phyloP scores from a whole-genome alignment of 2,329 filamentous ascomycete species.

The Microsporum ferrugineum region DNA sequence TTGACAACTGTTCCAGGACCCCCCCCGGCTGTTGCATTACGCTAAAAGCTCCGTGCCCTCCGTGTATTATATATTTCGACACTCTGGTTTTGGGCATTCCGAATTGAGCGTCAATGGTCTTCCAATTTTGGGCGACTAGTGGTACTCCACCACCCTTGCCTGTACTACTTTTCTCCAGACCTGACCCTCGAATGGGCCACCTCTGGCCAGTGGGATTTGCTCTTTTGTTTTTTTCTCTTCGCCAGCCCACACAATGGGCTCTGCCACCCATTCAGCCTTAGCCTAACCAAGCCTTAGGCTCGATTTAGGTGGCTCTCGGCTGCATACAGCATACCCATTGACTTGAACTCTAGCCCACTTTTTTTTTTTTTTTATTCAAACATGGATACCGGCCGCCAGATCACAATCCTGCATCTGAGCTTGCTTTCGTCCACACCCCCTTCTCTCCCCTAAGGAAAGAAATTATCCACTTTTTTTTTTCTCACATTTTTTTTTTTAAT shows the following conservation, averaged over 20 bases:
- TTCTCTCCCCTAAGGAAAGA: not conserved
- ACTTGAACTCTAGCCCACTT: slow-evolving; percentile 5
- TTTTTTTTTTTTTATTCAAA: not conserved
- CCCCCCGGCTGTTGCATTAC: not conserved
- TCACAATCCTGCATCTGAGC: slow-evolving; percentile 8
- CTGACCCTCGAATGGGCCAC: slow-evolving; percentile 4
- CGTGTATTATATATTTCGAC: not conserved
- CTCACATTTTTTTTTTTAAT: slow-evolving; percentile 5
- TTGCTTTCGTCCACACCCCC: slow-evolving; percentile 3
- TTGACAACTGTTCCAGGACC: not conserved
- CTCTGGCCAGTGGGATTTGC: not conserved
- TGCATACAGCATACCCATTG: slow-evolving; percentile 4
- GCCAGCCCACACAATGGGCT: not conserved
- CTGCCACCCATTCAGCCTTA: slow-evolving; percentile 2
- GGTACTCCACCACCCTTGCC: slow-evolving; percentile 3
- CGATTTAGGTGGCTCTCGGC: slow-evolving; percentile 5
- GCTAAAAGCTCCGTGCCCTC: slow-evolving; percentile 3
- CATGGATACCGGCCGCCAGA: slow-evolving; percentile 7
- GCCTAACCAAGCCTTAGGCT: slow-evolving; percentile 6
- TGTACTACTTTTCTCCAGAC: not conserved
- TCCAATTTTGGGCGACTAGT: slow-evolving; percentile 4
- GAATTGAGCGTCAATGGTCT: slow-evolving; percentile 1
- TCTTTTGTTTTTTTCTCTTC: not conserved
- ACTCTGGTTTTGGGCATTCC: slow-evolving; percentile 1
- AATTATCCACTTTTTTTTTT: not conserved